Conservation (phyloP, 176 grass and related monocot species). For the Metroxylon sagu region DNA sequence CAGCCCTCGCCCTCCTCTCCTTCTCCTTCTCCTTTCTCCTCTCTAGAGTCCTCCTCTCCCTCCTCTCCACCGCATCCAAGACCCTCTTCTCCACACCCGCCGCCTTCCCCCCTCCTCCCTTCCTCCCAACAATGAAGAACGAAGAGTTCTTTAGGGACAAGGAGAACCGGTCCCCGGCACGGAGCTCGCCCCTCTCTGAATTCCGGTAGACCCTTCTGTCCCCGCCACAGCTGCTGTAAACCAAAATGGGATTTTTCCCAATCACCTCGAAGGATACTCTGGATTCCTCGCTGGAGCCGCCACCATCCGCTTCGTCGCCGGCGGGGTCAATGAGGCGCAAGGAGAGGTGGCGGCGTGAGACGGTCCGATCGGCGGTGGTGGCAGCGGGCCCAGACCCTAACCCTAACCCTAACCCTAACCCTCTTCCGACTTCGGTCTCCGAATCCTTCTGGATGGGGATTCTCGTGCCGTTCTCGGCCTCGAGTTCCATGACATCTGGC, state of each 20-base stretch:
- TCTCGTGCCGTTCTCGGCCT: neutral
- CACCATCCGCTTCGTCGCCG: neutral
- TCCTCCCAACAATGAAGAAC: conserved; percentile 39
- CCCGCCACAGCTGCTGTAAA: conserved; percentile 5
- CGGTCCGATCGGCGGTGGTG: conserved; percentile 15
- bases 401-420: conserved; percentile 1
- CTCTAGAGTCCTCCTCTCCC: conserved; percentile 54
- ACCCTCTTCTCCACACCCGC: conserved; percentile 28
- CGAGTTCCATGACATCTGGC: conserved; percentile 14
- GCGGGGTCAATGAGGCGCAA: conserved; percentile 20
- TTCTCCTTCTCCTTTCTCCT: conserved; percentile 32
- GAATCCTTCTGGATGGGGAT: neutral
- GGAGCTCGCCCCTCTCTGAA: conserved; percentile 51
- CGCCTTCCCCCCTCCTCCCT: conserved; percentile 6
- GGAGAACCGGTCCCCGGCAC: conserved; percentile 37
- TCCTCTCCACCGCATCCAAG: conserved; percentile 55
- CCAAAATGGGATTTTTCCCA: conserved; percentile 61
- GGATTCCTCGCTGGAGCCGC: neutral
- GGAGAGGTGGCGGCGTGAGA: conserved; percentile 61
- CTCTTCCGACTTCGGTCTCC: conserved; percentile 7
- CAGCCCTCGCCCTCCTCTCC: conserved; percentile 23
- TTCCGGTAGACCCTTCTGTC: conserved; percentile 22
- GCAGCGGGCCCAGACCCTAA: neutral
- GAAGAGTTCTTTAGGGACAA: conserved; percentile 45
- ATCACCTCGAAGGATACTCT: conserved; percentile 49